Evolutionary conservation across 2,329 filamentous ascomycete species (phyloP).

Genomic region (Calonectria ilicicola): DNA sequence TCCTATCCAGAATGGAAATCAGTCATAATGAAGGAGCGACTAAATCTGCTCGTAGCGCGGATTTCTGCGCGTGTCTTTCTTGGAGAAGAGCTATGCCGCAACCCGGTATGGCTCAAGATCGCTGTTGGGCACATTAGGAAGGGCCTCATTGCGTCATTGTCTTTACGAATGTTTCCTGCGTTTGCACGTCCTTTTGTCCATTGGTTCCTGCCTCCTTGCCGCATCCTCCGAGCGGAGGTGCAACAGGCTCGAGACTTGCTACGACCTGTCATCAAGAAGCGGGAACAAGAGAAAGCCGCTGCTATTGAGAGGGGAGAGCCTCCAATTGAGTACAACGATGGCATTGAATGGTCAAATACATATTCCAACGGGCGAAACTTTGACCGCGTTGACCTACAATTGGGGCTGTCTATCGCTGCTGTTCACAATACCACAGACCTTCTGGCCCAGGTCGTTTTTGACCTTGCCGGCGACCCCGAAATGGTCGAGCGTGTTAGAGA

Average conservation of each 20-base stretch:
- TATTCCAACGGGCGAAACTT: neutral
- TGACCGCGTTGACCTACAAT: neutral
- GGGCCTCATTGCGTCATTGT: neutral
- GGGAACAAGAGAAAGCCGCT: neutral
- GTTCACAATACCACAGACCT: neutral
- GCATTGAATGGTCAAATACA: neutral
- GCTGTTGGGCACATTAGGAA: neutral
- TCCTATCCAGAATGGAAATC: neutral
- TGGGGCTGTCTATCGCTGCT: neutral
- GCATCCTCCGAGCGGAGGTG: neutral
- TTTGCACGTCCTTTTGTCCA: neutral
- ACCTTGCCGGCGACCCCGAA: neutral
- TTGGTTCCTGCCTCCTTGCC: neutral
- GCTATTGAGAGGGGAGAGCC: neutral
- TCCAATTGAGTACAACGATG: neutral
- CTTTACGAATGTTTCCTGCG: neutral
- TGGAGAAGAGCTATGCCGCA: neutral
- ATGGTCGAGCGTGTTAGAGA: neutral
- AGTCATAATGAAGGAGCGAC: neutral
- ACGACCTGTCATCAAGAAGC: neutral
- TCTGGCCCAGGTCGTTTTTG: neutral
- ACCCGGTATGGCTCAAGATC: neutral
- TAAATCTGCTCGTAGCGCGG: neutral
- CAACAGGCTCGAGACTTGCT: neutral
- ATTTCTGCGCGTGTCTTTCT: neutral